Evolutionary conservation across 2,329 filamentous ascomycete species (phyloP).

Genomic region (Talaromyces piceae): DNA sequence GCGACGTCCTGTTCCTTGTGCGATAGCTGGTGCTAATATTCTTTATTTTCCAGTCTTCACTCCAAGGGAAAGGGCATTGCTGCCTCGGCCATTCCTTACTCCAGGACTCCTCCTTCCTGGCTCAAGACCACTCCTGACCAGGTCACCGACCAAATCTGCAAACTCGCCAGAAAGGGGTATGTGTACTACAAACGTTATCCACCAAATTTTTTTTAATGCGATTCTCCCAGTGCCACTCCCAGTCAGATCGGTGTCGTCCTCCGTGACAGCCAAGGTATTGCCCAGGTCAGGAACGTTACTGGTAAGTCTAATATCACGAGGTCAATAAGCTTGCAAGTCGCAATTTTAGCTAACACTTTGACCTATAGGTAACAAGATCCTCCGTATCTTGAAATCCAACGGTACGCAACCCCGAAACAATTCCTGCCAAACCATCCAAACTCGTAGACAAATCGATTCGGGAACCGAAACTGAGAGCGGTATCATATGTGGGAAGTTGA

Average conservation of each 20-base stretch:
- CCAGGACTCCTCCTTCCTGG: slow-evolving; percentile 85
- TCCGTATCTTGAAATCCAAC: slow-evolving; percentile 94
- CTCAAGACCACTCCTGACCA: slow-evolving; percentile 98
- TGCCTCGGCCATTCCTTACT: slow-evolving; percentile 92
- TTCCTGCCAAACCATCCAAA: neutral
- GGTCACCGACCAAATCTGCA: slow-evolving; percentile 80
- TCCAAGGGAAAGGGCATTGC: slow-evolving; percentile 99
- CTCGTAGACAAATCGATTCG: slow-evolving; percentile 5
- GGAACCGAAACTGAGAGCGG: neutral
- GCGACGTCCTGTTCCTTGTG: neutral
- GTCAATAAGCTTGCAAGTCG: neutral
- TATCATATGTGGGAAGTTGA: neutral
- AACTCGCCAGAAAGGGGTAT: slow-evolving; percentile 12
- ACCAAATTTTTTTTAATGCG: neutral
- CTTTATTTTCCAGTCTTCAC: slow-evolving; percentile 66
- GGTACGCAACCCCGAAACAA: slow-evolving; percentile 56
- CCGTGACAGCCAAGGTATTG: slow-evolving; percentile 95
- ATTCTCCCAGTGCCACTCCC: slow-evolving; percentile 63
- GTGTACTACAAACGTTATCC: neutral
- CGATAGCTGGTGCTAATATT: slow-evolving; percentile 42
- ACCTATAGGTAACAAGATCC: slow-evolving; percentile 89
- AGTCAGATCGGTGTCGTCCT: slow-evolving; percentile 99
- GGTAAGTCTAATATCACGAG: slow-evolving; percentile 51
- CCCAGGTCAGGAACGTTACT: slow-evolving; percentile 95
- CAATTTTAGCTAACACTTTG: slow-evolving; percentile 32